Evolutionary conservation across 257 asterid genomes (phyloP).

Genomic region (Echium plantagineum): DNA sequence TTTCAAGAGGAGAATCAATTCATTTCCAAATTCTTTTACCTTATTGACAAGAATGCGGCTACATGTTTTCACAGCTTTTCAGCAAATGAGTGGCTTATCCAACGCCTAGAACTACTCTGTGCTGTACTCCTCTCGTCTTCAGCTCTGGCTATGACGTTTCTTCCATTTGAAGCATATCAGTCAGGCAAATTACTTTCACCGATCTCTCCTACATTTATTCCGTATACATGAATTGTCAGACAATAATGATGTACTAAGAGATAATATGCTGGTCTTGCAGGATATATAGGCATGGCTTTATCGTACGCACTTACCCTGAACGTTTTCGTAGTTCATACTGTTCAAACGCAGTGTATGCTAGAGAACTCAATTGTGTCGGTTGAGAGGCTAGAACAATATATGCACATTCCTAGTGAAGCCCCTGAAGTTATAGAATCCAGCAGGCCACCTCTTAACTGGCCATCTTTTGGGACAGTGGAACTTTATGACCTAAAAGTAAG

Average conservation of each 20-base stretch:
- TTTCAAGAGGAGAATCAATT: slow-evolving; percentile 28
- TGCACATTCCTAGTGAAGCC: slow-evolving; percentile 24
- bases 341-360: slow-evolving; percentile 22
- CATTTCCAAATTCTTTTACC: slow-evolving; percentile 14
- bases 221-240: no score
- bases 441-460: slow-evolving; percentile 20
- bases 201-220: no score
- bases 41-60: slow-evolving; percentile 21
- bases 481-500: slow-evolving; percentile 21
- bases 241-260: no score
- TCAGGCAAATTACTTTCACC: slow-evolving; percentile 4
- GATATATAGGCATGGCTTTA: slow-evolving; percentile 32
- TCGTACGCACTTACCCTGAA: slow-evolving; percentile 30
- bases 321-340: slow-evolving; percentile 11
- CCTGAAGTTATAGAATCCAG: slow-evolving; percentile 18
- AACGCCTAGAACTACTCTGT: slow-evolving; percentile 22
- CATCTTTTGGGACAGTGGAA: slow-evolving; percentile 19
- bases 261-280: neutral
- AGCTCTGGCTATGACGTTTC: slow-evolving; percentile 20
- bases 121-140: slow-evolving; percentile 30
- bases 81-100: slow-evolving; percentile 33
- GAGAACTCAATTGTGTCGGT: slow-evolving; percentile 25
- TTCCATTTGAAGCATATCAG: slow-evolving; percentile 17
- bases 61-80: slow-evolving; percentile 24
- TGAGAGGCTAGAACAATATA: slow-evolving; percentile 27